Percentiles rank a stretch among this genome's conserved stretches.
phyloP scores from a whole-genome alignment of 805 yeast genomes.

The Saitoella complicata region DNA sequence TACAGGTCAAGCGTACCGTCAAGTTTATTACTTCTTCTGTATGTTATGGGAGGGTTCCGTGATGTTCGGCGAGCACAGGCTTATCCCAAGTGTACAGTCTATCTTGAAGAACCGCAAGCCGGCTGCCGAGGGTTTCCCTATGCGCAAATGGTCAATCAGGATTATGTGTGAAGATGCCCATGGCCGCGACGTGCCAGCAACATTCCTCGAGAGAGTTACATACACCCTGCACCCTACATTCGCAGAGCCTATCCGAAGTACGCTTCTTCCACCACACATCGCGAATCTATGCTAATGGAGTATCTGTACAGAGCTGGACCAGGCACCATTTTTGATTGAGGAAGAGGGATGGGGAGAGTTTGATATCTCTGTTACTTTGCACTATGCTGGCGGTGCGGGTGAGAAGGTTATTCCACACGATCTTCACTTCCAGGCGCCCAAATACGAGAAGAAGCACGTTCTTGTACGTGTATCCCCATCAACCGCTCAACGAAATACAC shows the following conservation, averaged over 20 bases:
- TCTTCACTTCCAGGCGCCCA: conserved; percentile 65
- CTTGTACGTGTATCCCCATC: conserved; percentile 21
- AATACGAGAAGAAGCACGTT: conserved; percentile 61
- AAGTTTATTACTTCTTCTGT: conserved; percentile 9
- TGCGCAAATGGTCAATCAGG: conserved; percentile 84
- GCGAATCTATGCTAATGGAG: too few relatives aligned
- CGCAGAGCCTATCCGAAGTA: conserved; percentile 60
- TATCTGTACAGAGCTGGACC: conserved; percentile 36
- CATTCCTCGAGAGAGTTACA: conserved; percentile 77
- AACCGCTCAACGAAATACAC: too few relatives aligned
- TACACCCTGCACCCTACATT: conserved; percentile 92
- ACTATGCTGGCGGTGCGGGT: conserved; percentile 71
- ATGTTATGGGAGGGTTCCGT: too few relatives aligned
- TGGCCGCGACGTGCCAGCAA: conserved; percentile 75
- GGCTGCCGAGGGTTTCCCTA: conserved; percentile 77
- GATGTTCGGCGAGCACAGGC: too few relatives aligned
- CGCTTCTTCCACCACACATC: neutral
- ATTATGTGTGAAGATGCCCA: conserved; percentile 57
- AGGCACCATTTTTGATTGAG: conserved; percentile 69
- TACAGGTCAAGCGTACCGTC: conserved; percentile 10
- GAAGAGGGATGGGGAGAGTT: conserved; percentile 99
- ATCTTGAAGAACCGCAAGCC: conserved; percentile 22
- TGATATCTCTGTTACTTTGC: conserved; percentile 66
- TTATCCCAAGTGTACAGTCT: too few relatives aligned
- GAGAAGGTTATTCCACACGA: conserved; percentile 80